These are phyloP conservation scores for Botrytis byssoidea DNA, from an alignment of 2,329 filamentous ascomycete genomes.

Conservation along the genomic window DNA sequence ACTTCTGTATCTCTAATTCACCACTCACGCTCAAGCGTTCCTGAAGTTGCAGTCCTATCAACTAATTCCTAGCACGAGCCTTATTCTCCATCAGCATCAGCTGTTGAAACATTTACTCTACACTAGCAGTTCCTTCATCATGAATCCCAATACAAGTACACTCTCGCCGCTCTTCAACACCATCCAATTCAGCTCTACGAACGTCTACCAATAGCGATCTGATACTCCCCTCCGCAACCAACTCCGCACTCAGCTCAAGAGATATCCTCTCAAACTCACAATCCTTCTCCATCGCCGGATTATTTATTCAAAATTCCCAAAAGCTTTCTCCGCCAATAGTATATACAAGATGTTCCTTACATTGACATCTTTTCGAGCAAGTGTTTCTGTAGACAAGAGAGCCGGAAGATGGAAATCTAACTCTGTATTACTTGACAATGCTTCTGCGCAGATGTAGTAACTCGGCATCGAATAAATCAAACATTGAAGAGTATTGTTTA, in stretches of 20 bases:
- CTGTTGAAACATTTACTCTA: too few relatives aligned
- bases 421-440: neutral
- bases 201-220: neutral
- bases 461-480: neutral
- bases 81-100: neutral
- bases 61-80: neutral
- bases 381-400: neutral
- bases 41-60: neutral
- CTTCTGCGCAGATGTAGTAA: neutral
- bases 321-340: neutral
- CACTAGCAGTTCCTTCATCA: too few relatives aligned
- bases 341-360: neutral
- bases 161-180: neutral
- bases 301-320: fast-evolving
- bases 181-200: neutral
- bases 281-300: neutral
- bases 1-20: neutral
- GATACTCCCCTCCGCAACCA: neutral
- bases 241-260: neutral
- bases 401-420: neutral
- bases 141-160: neutral
- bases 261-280: neutral
- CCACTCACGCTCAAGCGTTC: neutral
- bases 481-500: neutral
- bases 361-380: neutral